These are phyloP conservation scores for Pythium sukuiense DNA, from an alignment of 352 stramenopile species.

Conservation along the genomic window DNA sequence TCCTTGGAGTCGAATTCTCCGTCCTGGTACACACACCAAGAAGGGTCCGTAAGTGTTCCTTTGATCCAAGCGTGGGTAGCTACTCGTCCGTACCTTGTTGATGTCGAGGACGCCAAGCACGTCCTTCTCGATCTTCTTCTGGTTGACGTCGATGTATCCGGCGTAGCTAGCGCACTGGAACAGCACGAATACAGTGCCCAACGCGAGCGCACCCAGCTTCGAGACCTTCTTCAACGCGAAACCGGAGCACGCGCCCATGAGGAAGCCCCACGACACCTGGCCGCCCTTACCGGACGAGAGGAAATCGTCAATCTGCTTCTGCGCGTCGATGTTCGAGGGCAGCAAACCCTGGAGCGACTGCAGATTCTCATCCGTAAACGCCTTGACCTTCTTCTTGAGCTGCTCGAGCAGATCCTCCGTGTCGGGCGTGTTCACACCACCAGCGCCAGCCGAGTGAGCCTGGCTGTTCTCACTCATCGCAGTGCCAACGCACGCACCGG, in stretches of 20 bases:
- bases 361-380: conserved; percentile 40
- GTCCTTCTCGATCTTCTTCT: conserved; percentile 88
- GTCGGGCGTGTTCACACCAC: conserved; percentile 21
- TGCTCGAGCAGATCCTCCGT: conserved; percentile 52
- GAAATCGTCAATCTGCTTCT: conserved; percentile 62
- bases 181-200: conserved; percentile 85
- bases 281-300: conserved; percentile 61
- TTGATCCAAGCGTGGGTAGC: neutral
- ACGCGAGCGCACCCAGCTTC: conserved; percentile 82
- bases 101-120: conserved; percentile 71
- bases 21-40: conserved; percentile 37
- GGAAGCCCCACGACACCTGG: conserved; percentile 88
- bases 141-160: conserved; percentile 92
- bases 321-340: conserved; percentile 45
- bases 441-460: conserved; percentile 23
- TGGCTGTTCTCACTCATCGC: conserved; percentile 24
- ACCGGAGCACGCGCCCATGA: conserved; percentile 90
- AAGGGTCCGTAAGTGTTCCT: conserved; percentile 2
- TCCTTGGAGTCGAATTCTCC: conserved; percentile 75
- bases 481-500: conserved; percentile 29
- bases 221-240: conserved; percentile 91
- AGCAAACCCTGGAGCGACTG: conserved; percentile 37
- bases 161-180: conserved; percentile 88
- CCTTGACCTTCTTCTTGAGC: conserved; percentile 61
- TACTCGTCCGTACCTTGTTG: conserved; percentile 53